These are phyloP conservation scores for Boehmeria nivea DNA, from an alignment of 306 rosid genomes.

Conservation along the genomic window DNA sequence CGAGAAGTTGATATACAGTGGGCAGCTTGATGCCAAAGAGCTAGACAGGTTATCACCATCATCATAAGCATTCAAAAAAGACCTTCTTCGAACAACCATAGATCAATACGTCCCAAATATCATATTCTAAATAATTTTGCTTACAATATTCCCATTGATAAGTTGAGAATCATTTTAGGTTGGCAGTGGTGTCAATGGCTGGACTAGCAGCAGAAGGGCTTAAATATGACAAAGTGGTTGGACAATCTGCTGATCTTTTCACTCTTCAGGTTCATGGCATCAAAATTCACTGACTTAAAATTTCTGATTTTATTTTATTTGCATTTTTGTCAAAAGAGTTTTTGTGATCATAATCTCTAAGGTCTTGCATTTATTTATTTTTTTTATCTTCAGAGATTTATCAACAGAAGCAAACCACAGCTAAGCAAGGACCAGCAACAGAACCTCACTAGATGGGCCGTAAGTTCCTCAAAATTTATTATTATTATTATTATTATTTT, in stretches of 20 bases:
- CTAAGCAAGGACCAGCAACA: constrained; percentile 91
- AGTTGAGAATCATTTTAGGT: constrained; percentile 25
- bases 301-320: no score
- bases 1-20: constrained; percentile 79
- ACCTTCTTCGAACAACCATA: no score
- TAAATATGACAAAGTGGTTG: constrained; percentile 80
- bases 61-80: no score
- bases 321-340: no score
- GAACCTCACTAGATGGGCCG: constrained; percentile 98
- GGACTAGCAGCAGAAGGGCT: constrained; percentile 91
- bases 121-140: not conserved
- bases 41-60: constrained; percentile 45
- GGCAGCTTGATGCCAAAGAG: constrained; percentile 87
- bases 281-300: no score
- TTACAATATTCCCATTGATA: not conserved
- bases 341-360: not conserved
- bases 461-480: constrained; percentile 30
- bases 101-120: no score
- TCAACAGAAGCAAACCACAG: constrained; percentile 86
- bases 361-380: not conserved
- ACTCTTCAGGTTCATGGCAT: constrained; percentile 25
- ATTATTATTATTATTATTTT: not conserved
- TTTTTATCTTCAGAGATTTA: constrained; percentile 50
- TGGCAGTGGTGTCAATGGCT: constrained; percentile 93
- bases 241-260: constrained; percentile 65